phyloP scores from a whole-genome alignment of 1,284 basidiomycete species.

The Earliella scabrosa region DNA sequence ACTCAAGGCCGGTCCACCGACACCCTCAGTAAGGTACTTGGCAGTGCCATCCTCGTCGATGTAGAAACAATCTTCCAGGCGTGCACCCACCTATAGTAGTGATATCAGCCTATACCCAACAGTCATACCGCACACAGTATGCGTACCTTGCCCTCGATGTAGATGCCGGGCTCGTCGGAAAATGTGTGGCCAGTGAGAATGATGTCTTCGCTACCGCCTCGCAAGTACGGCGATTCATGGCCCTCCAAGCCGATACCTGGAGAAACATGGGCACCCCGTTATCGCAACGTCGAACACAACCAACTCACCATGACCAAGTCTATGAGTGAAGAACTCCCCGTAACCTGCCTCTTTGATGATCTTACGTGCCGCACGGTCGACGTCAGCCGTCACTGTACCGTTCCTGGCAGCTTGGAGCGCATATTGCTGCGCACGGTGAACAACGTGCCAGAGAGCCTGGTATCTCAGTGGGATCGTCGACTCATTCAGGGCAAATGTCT shows the following conservation, averaged over 20 bases:
- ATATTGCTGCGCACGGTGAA: constrained; percentile 65
- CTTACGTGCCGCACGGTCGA: constrained; percentile 72
- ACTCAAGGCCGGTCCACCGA: constrained; percentile 59
- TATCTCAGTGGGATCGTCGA: constrained; percentile 62
- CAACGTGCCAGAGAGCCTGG: constrained; percentile 66
- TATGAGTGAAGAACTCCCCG: constrained; percentile 76
- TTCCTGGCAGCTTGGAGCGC: constrained; percentile 55
- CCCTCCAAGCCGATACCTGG: constrained; percentile 84
- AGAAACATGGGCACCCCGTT: neutral
- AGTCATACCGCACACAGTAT: no score
- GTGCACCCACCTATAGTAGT: constrained; percentile 62
- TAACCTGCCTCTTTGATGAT: constrained; percentile 53
- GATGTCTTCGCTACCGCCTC: constrained; percentile 63
- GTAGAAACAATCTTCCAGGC: constrained; percentile 85
- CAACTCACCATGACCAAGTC: constrained; percentile 73
- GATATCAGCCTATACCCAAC: no score
- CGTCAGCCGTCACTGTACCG: constrained; percentile 54
- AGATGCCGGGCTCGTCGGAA: constrained; percentile 85
- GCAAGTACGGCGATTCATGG: constrained; percentile 83
- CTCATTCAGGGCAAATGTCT: constrained; percentile 73
- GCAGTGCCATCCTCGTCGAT: constrained; percentile 58
- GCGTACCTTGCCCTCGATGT: constrained; percentile 73
- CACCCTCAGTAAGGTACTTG: constrained; percentile 62
- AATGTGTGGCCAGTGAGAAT: constrained; percentile 75
- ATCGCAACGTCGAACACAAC: neutral